Conservation (phyloP, 768 basidiomycete species). For the Rhizopogon vesiculosus region DNA sequence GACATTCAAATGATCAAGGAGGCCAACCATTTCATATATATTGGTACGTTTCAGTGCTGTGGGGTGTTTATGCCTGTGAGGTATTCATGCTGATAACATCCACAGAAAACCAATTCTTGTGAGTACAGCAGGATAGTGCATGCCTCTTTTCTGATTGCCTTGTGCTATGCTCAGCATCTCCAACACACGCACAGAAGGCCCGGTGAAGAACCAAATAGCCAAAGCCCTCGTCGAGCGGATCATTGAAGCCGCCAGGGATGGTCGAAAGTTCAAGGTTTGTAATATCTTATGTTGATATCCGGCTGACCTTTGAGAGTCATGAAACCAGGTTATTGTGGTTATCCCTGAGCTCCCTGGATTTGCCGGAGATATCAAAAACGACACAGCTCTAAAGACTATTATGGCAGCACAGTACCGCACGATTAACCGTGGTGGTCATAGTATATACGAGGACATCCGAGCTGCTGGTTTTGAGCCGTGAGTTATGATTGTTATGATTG, state of each 20-base stretch:
- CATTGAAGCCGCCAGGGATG: constrained; percentile 66
- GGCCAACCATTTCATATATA: constrained; percentile 87
- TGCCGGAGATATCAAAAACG: constrained; percentile 73
- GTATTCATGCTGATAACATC: constrained; percentile 5
- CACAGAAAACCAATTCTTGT: constrained; percentile 86
- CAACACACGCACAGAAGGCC: constrained; percentile 54
- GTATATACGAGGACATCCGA: constrained; percentile 80
- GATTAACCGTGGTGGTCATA: constrained; percentile 85
- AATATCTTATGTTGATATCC: neutral
- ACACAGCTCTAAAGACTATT: constrained; percentile 65
- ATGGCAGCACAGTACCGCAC: constrained; percentile 87
- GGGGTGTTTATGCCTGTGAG: neutral
- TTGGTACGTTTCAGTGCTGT: constrained; percentile 50
- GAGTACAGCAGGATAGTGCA: constrained; percentile 21
- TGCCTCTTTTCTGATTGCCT: constrained; percentile 2
- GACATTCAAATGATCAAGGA: constrained; percentile 80
- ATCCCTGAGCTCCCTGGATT: constrained; percentile 94
- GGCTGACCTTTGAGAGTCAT: neutral
- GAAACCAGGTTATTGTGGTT: constrained; percentile 66
- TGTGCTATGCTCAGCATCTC: constrained; percentile 56
- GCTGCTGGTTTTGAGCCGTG: constrained; percentile 78
- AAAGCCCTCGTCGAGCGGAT: constrained; percentile 81
- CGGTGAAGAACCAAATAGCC: constrained; percentile 81
- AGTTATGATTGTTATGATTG: constrained; percentile 18
- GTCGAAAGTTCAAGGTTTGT: constrained; percentile 71